Evolutionary conservation across 192 early-diverging fungal species (phyloP).

Genomic region (Coemansia reversa): DNA sequence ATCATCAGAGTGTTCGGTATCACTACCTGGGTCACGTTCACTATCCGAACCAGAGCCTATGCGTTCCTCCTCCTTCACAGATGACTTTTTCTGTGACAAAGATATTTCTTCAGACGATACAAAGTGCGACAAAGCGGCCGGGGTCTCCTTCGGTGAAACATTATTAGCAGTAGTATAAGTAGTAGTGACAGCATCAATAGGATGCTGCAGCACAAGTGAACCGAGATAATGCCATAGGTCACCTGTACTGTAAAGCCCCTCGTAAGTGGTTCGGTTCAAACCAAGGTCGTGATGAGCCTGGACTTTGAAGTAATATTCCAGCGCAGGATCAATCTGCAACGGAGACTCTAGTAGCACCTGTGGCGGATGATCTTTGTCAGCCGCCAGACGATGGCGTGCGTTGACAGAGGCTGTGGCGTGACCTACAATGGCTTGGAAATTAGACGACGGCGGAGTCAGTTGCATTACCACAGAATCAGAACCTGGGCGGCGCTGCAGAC

Average conservation of each 20-base stretch:
- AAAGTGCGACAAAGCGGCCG: no score
- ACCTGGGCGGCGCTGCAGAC: slow-evolving; percentile 29
- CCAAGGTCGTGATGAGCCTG: slow-evolving; percentile 44
- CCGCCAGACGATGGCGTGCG: slow-evolving; percentile 15
- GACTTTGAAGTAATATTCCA: slow-evolving; percentile 44
- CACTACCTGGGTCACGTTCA: no score
- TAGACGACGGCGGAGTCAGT: slow-evolving; percentile 26
- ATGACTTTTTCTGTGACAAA: no score
- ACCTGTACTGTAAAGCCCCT: slow-evolving; percentile 36
- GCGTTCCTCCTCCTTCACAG: no score
- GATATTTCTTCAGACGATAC: no score
- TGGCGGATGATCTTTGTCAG: slow-evolving; percentile 12
- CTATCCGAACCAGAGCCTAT: no score
- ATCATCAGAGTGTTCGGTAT: no score
- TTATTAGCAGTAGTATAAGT: neutral
- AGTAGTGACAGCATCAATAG: neutral
- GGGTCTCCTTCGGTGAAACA: neutral
- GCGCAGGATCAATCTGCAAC: slow-evolving; percentile 16
- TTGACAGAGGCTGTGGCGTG: slow-evolving; percentile 14
- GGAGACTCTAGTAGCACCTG: slow-evolving; percentile 28
- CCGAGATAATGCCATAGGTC: slow-evolving; percentile 46
- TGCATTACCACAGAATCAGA: slow-evolving; percentile 28
- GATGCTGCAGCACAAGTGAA: slow-evolving; percentile 44
- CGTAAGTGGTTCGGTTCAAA: slow-evolving; percentile 46
- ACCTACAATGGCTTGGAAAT: slow-evolving; percentile 26